Evolutionary conservation across 2,329 filamentous ascomycete species (phyloP), one percentile per base, ranked within the genome.

Genomic region (Fusarium ramigenum): DNA sequence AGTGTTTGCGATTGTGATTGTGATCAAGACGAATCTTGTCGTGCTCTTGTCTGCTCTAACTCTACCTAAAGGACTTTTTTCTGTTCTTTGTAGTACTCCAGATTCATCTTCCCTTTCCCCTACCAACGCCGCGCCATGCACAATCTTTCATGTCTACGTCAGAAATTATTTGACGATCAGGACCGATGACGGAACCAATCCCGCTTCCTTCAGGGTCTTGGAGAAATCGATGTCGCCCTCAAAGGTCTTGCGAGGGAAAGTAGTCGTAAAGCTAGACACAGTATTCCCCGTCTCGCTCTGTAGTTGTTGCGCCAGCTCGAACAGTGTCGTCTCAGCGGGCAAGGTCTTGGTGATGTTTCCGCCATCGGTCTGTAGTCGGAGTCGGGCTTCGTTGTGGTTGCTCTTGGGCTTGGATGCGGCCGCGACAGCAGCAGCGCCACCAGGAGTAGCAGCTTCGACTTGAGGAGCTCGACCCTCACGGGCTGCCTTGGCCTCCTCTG

Each of bases 191-290:
- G 96, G 96, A 7, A 96, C 91, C 69, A 98, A 84, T 0, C 95
- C 96, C 21, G 96, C 93, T 83, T 99, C 96, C 84, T 97, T 97
- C 63, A 99, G 83, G 9, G 95, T 96, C 87, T 96, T 92, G 40
- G 93, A 93, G 78, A 98, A 95, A 80, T 97, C 96, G 12, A 89
- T 75, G 72, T 86, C 81, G 25, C 86, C 92, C 81, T 85, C 84
- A 73, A 93, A 98, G 0, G 90, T 89, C 86, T 98, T 97, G 79
- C 90, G 91, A 0, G 96, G 96, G 78, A 97, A 98, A 25, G 91
- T 98, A 77, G 92, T 93, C 4, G 92, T 90, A 80, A 99, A 98
- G 76, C 90, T 94, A 30, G 86, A 88, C 19, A 97, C 92, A 6
- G 90, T 83, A 9, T 89, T 82, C 0, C 93, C 94, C 56, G 89